Conservation (phyloP, 2,329 filamentous ascomycete genomes). For the Talaromyces sp. region DNA sequence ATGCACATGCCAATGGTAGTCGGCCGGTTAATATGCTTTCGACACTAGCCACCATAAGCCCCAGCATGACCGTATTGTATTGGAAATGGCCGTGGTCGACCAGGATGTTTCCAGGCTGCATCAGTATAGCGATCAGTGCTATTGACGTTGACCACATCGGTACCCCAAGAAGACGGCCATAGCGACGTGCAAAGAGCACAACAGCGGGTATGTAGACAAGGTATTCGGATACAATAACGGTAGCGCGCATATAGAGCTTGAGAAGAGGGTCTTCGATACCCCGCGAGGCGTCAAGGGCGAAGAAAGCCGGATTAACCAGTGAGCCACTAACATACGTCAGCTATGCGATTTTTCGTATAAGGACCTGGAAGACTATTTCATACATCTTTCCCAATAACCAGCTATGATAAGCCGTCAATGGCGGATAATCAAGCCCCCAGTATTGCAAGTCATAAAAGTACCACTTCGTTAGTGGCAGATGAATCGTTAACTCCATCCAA, state of each 20-base stretch:
- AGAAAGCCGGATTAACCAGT: slow-evolving; percentile 78
- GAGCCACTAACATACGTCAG: slow-evolving; percentile 54
- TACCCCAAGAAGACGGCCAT: slow-evolving; percentile 70
- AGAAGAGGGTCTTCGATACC: slow-evolving; percentile 73
- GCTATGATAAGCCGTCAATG: slow-evolving; percentile 96
- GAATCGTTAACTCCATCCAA: slow-evolving; percentile 95
- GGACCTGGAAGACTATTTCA: slow-evolving; percentile 26
- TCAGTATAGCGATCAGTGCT: slow-evolving; percentile 80
- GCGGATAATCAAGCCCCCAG: slow-evolving; percentile 98
- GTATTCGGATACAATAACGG: slow-evolving; percentile 87
- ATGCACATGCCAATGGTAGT: slow-evolving; percentile 82
- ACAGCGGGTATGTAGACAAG: slow-evolving; percentile 81
- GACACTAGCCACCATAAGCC: slow-evolving; percentile 79
- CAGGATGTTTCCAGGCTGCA: slow-evolving; percentile 86
- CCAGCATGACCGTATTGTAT: slow-evolving; percentile 98
- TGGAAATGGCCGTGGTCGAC: slow-evolving; percentile 97
- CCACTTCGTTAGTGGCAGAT: slow-evolving; percentile 89
- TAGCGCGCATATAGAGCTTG: slow-evolving; percentile 94
- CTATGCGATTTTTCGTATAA: not conserved
- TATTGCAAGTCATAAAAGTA: slow-evolving; percentile 96
- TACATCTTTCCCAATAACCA: slow-evolving; percentile 85
- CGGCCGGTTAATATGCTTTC: slow-evolving; percentile 84
- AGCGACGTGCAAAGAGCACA: slow-evolving; percentile 80
- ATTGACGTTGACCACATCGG: slow-evolving; percentile 79
- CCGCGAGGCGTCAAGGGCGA: slow-evolving; percentile 76